A percentile compares a stretch with the other conserved stretches of the same genome.
phyloP scores from a whole-genome alignment of 805 yeast genomes.

The Candida tibetensis region DNA sequence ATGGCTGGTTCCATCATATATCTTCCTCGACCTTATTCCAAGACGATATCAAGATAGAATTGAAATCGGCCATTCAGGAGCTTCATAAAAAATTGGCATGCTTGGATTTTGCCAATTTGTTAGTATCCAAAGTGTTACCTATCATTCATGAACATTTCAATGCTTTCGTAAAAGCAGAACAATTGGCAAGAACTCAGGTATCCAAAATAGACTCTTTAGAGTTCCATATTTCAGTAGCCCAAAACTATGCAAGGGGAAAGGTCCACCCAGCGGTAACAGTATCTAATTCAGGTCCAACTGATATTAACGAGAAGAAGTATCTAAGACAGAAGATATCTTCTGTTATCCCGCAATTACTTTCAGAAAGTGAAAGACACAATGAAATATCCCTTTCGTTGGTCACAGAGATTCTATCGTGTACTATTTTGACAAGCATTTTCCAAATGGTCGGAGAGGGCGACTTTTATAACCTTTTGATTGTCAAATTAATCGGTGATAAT shows the following conservation, averaged over 20 bases:
- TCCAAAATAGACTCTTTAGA: constrained; percentile 23
- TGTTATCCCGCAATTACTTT: constrained; percentile 50
- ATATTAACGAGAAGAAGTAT: constrained; percentile 46
- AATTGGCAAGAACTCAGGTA: constrained; percentile 17
- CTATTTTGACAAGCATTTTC: constrained; percentile 49
- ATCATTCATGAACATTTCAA: constrained; percentile 61
- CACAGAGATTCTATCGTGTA: constrained; percentile 60
- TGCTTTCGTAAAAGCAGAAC: constrained; percentile 45
- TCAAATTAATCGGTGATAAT: constrained; percentile 56
- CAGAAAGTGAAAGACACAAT: constrained; percentile 45
- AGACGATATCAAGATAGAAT: constrained; percentile 42
- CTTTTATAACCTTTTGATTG: constrained; percentile 67
- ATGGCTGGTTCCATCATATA: constrained; percentile 53
- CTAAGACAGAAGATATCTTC: constrained; percentile 41
- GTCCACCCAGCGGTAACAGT: constrained; percentile 57
- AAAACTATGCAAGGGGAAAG: constrained; percentile 47
- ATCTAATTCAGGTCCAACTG: constrained; percentile 27
- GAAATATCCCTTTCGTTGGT: constrained; percentile 49
- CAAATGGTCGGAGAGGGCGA: constrained; percentile 66
- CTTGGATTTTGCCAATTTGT: constrained; percentile 53
- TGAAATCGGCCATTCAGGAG: constrained; percentile 39
- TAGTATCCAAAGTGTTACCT: constrained; percentile 62
- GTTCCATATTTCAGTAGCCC: constrained; percentile 39
- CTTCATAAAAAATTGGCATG: constrained; percentile 41
- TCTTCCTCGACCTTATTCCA: constrained; percentile 30